Evolutionary conservation across 2,329 filamentous ascomycete species (phyloP), one percentile per base, ranked within the genome.

Genomic region (Talaromyces atroroseus): DNA sequence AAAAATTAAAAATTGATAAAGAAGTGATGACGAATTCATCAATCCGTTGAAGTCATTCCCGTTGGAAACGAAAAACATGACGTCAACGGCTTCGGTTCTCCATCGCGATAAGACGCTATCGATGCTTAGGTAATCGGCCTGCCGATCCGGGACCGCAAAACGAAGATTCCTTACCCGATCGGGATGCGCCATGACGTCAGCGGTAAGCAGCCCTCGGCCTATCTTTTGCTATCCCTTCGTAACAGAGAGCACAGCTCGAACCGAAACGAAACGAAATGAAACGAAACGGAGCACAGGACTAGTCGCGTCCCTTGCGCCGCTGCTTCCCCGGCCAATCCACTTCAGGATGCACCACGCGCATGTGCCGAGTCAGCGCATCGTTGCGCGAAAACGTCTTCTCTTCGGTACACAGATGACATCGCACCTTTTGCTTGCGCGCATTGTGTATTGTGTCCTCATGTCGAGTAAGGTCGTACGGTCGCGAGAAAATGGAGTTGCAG

Each of bases 391-490:
- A 99, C 0, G 90, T 95, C 81, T 97, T 97, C 68, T 97, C 92
- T 66, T 97, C 92, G 1, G 89, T 91, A 74, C 94, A 99, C 49
- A 96, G 76, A 60, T 92, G 86, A 73, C 94, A 99, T 46, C 90
- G 86, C 7, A 96, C 91, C 78, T 97, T 97, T 71, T 92, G 86
- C 79, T 96, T 96, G 65, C 89, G 85, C 1, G 86, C 87, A 65
- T 96, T 96, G 80, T 97, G 94, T 62, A 97, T 97, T 0, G 94
- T 97, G 63, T 96, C 92, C 71, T 99, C 94, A 69, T 99, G 94
- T 21, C 94, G 82, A 0, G 94, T 99, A 52, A 99, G 80, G 72
- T 99, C 94, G 78, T 99, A 99, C 1, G 94, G 94, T 20, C 94
- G 81, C 0, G 92, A 96, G 74, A 99, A 97, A 54, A 96, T 80